Evolutionary conservation across 2,329 filamentous ascomycete species (phyloP), one percentile per base, ranked within the genome.

Genomic region (Xylariaceae sp.): DNA sequence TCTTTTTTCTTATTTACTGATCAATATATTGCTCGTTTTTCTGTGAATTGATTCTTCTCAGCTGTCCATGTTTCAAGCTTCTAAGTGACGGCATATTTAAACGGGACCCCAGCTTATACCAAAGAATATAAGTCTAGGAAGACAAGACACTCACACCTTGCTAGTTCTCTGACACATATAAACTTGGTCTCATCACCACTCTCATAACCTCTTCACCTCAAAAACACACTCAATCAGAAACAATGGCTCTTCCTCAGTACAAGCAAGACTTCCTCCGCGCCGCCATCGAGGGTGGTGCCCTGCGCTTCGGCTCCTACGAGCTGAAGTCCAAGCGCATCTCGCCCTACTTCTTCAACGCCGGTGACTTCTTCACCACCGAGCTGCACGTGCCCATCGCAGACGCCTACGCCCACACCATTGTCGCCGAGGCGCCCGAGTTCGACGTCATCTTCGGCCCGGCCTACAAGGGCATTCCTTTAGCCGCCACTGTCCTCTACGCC

Each of bases 291-390:
- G 86, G 86, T 68, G 82, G 83, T 64, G 86, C 90, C 69, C 84
- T 94, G 67, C 89, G 87, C 71, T 94, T 94, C 74, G 90, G 90
- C 74, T 86, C 82, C 72, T 94, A 90, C 78, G 89, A 88, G 68
- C 85, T 99, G 72, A 99, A 99, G 79, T 97, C 92, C 56, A 90
- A 90, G 76, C 90, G 93, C 70, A 81, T 81, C 69, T 96, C 92
- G 10, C 94, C 94, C 48, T 97, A 97, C 82, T 97, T 97, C 81
- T 96, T 97, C 86, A 97, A 96, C 76, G 92, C 92, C 51, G 92
- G 92, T 61, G 85, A 90, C 69, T 95, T 97, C 77, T 91, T 94
- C 80, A 87, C 87, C 55, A 88, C 88, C 18, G 82, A 87, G 63
- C 84, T 96, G 35, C 85, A 95, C 64, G 83, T 83, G 63, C 85